Evolutionary conservation across 169 alveolate species (phyloP).

Genomic region (Eimeria maxima): DNA sequence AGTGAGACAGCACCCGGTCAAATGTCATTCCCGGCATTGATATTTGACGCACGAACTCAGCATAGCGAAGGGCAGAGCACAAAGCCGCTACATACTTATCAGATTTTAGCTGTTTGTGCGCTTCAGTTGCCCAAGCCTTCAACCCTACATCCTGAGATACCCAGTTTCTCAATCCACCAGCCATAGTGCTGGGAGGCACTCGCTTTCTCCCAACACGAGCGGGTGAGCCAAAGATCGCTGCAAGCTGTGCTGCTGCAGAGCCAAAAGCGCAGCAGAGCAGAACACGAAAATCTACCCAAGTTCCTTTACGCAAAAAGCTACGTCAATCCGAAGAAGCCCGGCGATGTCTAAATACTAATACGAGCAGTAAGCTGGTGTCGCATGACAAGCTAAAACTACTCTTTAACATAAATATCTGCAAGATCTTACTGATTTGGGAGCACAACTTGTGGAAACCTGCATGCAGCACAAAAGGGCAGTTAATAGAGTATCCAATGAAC

Average conservation of each 20-base stretch:
- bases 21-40: not conserved
- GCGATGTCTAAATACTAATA: not conserved
- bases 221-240: constrained; percentile 39
- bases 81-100: constrained; percentile 36
- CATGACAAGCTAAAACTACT: not conserved
- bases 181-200: constrained; percentile 49
- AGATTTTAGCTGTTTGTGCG: constrained; percentile 32
- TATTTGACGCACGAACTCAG: constrained; percentile 37
- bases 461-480: not conserved
- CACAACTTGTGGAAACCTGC: constrained; percentile 49
- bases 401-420: not conserved
- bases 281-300: not conserved
- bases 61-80: constrained; percentile 61
- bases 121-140: constrained; percentile 16
- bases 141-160: constrained; percentile 53
- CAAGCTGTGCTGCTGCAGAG: constrained; percentile 56
- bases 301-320: not conserved
- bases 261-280: not conserved
- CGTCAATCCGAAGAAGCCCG: not conserved
- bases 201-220: not conserved
- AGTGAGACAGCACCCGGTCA: constrained; percentile 32
- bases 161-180: constrained; percentile 57
- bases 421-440: constrained; percentile 33
- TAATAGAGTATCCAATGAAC: not conserved
- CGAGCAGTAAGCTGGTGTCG: not conserved